Percentiles rank a stretch among this genome's conserved stretches.
These are phyloP conservation scores for Euphorbia celastroides DNA, from an alignment of 441 rosid genomes.

Conservation along the genomic window DNA sequence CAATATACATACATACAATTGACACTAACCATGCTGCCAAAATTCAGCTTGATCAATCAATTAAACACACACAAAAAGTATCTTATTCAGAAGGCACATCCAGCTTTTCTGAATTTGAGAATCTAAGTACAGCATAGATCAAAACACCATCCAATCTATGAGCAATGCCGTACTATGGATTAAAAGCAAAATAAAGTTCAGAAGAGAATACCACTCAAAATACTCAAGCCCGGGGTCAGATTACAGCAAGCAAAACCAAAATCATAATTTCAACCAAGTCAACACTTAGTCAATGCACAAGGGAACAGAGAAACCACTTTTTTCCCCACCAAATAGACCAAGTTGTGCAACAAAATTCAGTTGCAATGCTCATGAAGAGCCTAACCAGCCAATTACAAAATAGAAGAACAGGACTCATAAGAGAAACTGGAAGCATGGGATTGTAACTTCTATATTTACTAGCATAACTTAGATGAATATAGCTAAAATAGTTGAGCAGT, in stretches of 20 bases:
- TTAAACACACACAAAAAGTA: neutral
- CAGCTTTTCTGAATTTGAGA: neutral
- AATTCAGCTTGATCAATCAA: neutral
- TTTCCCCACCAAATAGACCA: neutral
- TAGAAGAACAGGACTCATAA: neutral
- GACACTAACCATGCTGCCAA: neutral
- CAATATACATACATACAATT: neutral
- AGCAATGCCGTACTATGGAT: neutral
- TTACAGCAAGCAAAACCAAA: neutral
- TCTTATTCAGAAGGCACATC: neutral
- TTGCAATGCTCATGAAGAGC: neutral
- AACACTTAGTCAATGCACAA: conserved; percentile 1
- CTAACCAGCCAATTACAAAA: neutral
- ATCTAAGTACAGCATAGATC: neutral
- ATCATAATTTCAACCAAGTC: neutral
- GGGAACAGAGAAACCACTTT: neutral
- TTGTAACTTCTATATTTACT: neutral
- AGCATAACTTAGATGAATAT: neutral
- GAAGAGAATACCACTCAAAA: neutral
- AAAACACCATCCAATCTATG: neutral
- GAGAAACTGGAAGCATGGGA: neutral
- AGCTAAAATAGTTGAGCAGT: neutral
- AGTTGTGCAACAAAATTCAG: neutral
- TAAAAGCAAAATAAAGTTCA: neutral
- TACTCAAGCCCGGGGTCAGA: neutral